These are phyloP conservation scores for Debaryomyces robertsiae DNA, from an alignment of 1,139 yeast species.

Conservation along the genomic window DNA sequence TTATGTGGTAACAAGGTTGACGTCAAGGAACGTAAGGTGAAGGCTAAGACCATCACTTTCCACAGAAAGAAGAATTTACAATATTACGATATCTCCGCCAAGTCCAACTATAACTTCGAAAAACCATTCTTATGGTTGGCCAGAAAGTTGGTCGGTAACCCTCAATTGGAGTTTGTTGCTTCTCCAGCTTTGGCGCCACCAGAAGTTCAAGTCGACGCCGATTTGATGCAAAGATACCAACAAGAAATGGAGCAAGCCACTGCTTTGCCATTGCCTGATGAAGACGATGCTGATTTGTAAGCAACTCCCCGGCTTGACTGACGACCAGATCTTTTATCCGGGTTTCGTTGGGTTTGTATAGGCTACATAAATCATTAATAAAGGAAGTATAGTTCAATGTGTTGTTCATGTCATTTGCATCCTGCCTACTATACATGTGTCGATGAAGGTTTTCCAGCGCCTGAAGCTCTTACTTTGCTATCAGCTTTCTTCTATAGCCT, in stretches of 20 bases:
- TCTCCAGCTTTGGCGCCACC: conserved; percentile 99
- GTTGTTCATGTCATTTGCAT: too few species aligned
- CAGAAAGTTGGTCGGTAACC: conserved; percentile 98
- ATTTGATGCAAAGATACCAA: conserved; percentile 96
- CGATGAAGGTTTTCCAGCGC: too few species aligned
- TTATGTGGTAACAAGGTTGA: conserved; percentile 99
- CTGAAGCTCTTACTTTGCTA: too few species aligned
- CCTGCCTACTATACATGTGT: too few species aligned
- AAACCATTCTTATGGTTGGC: conserved; percentile 99
- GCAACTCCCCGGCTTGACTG: conserved; percentile 11
- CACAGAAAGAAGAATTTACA: conserved; percentile 99
- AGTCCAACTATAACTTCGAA: conserved; percentile 99
- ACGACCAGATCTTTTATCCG: background rate
- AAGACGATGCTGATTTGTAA: conserved; percentile 98
- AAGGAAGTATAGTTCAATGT: conserved; percentile 5
- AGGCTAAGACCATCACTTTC: conserved; percentile 99
- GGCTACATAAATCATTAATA: conserved; percentile 7
- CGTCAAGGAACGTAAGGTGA: conserved; percentile 99
- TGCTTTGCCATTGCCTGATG: conserved; percentile 99
- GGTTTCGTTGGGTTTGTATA: conserved; percentile 6
- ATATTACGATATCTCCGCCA: conserved; percentile 99
- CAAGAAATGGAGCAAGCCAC: conserved; percentile 99
- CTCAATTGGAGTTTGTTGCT: conserved; percentile 96
- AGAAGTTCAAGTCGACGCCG: conserved; percentile 96
- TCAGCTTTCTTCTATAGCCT: too few species aligned